These are phyloP conservation scores for Sanghuangporus weigelae DNA, from an alignment of 1,284 basidiomycete species.

Conservation along the genomic window DNA sequence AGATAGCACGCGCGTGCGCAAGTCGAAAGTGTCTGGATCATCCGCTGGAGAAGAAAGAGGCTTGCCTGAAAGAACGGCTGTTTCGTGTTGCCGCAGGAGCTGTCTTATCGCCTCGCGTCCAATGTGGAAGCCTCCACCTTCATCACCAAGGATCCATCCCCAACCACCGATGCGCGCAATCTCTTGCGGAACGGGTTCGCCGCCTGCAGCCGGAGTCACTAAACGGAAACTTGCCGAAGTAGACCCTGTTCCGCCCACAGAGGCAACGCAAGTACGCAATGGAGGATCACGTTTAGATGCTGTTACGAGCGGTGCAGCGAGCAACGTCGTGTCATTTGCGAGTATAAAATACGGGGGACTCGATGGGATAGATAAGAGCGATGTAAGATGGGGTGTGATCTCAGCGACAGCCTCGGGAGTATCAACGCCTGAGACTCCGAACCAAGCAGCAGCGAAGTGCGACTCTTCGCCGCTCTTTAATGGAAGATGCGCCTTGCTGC, in stretches of 20 bases:
- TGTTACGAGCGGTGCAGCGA: slow-evolving; percentile 63
- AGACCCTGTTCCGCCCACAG: slow-evolving; percentile 70
- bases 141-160: slow-evolving; percentile 81
- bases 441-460: slow-evolving; percentile 62
- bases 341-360: slow-evolving; percentile 48
- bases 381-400: slow-evolving; percentile 46
- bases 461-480: slow-evolving; percentile 23
- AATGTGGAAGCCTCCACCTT: slow-evolving; percentile 72
- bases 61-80: slow-evolving; percentile 38
- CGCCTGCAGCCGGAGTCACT: neutral
- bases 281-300: slow-evolving; percentile 33
- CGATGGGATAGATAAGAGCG: slow-evolving; percentile 48
- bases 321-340: slow-evolving; percentile 70
- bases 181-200: slow-evolving; percentile 36
- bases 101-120: slow-evolving; percentile 67
- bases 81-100: slow-evolving; percentile 53
- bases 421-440: slow-evolving; percentile 74
- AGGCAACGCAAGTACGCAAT: slow-evolving; percentile 54
- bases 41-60: slow-evolving; percentile 28
- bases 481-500: slow-evolving; percentile 28
- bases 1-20: slow-evolving; percentile 37
- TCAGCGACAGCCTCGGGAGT: slow-evolving; percentile 53
- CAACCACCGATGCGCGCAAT: slow-evolving; percentile 71
- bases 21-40: slow-evolving; percentile 27
- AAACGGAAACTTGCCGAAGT: slow-evolving; percentile 6